Evolutionary conservation across 306 rosid species (phyloP).

Genomic region (Oxytropis ochrocephala): DNA sequence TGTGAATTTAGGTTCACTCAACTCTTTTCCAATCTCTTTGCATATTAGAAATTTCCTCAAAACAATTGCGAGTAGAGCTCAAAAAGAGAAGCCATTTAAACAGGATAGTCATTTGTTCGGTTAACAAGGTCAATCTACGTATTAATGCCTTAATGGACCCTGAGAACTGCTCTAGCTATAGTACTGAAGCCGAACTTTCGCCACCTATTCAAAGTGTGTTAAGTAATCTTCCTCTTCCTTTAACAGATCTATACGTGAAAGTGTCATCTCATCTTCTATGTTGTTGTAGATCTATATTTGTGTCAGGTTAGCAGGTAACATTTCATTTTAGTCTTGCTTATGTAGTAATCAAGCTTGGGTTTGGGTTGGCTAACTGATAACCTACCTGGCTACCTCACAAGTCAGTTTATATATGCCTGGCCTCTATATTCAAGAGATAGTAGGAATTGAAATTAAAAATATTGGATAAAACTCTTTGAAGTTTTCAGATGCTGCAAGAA

Average conservation of each 20-base stretch:
- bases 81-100: neutral
- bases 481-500: neutral
- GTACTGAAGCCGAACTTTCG: neutral
- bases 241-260: neutral
- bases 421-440: neutral
- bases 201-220: neutral
- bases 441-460: neutral
- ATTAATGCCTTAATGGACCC: neutral
- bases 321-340: constrained; percentile 1
- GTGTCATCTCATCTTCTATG: neutral
- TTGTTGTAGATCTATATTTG: neutral
- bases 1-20: neutral
- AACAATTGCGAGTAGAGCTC: neutral
- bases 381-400: neutral
- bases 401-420: neutral
- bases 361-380: constrained; percentile 6
- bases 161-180: neutral
- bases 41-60: neutral
- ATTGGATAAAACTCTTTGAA: neutral
- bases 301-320: neutral
- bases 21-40: neutral
- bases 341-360: neutral
- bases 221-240: neutral
- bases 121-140: neutral
- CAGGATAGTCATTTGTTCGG: neutral